Conservation (phyloP, 176 grass and related monocot species). For the Zoysia pacifica region DNA sequence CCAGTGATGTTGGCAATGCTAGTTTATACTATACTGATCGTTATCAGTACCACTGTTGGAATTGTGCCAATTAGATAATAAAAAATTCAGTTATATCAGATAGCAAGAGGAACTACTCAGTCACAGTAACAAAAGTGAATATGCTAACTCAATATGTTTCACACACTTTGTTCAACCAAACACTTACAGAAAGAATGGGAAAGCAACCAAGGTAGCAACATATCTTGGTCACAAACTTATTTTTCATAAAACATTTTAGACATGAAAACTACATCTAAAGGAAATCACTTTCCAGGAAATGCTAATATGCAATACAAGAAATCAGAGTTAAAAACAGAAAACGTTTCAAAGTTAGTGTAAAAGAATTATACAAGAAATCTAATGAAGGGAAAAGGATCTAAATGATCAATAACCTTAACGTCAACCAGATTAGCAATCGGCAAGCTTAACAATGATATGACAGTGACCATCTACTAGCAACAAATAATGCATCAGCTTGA, state of each 20-base stretch:
- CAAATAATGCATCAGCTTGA: conserved; percentile 32
- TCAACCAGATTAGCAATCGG: conserved; percentile 30
- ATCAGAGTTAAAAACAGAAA: neutral
- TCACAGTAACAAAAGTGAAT: neutral
- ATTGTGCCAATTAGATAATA: neutral
- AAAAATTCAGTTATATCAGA: neutral
- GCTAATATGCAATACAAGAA: neutral
- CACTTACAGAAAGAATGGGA: neutral
- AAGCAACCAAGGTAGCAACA: neutral
- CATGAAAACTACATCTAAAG: neutral
- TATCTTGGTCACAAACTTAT: neutral
- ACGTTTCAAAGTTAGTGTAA: conserved; percentile 10
- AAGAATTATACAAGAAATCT: conserved; percentile 33
- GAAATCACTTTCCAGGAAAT: neutral
- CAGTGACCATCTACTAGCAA: conserved; percentile 43
- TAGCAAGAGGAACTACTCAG: neutral
- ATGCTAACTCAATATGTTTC: conserved; percentile 6
- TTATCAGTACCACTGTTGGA: neutral
- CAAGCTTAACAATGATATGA: conserved; percentile 41
- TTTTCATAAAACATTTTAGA: conserved; percentile 4
- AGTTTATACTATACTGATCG: neutral
- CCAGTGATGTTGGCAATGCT: neutral
- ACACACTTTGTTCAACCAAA: neutral
- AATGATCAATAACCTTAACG: conserved; percentile 30
- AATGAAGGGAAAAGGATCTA: conserved; percentile 34